Evolutionary conservation across 768 basidiomycete genomes (phyloP).

Genomic region (Megacollybia marginata): DNA sequence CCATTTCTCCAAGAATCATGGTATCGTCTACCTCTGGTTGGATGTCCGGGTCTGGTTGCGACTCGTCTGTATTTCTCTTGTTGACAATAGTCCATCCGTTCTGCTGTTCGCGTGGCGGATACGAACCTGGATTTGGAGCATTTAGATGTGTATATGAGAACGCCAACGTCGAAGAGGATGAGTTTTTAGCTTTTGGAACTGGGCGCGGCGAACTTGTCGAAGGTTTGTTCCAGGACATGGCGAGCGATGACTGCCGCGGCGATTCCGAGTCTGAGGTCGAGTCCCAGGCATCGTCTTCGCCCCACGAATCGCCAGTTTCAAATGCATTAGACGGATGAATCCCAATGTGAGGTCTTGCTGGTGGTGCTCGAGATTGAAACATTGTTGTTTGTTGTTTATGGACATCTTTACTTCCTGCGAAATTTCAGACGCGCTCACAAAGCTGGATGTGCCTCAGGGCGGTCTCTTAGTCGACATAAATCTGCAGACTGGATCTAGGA

Average conservation of each 20-base stretch:
- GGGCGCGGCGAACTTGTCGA: slow-evolving; percentile 41
- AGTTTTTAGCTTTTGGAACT: slow-evolving; percentile 41
- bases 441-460: slow-evolving; percentile 63
- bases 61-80: slow-evolving; percentile 18
- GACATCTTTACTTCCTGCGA: slow-evolving; percentile 63
- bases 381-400: slow-evolving; percentile 17
- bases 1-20: slow-evolving; percentile 72
- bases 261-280: slow-evolving; percentile 75
- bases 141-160: slow-evolving; percentile 79
- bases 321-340: slow-evolving; percentile 46
- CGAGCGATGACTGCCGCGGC: slow-evolving; percentile 44
- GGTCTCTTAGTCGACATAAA: slow-evolving; percentile 78
- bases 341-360: slow-evolving; percentile 67
- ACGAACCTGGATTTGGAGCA: slow-evolving; percentile 69
- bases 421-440: slow-evolving; percentile 83
- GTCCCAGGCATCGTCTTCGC: slow-evolving; percentile 87
- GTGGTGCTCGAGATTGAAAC: slow-evolving; percentile 54
- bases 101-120: slow-evolving; percentile 52
- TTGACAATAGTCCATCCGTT: slow-evolving; percentile 77
- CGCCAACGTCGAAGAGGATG: slow-evolving; percentile 62
- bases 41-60: slow-evolving; percentile 47
- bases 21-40: slow-evolving; percentile 41
- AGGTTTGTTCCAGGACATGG: slow-evolving; percentile 35
- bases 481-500: slow-evolving; percentile 32
- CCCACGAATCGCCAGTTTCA: slow-evolving; percentile 48